Base-by-base conservation (phyloP, 768 basidiomycete genomes). In the Tricholoma matsutake region DNA sequence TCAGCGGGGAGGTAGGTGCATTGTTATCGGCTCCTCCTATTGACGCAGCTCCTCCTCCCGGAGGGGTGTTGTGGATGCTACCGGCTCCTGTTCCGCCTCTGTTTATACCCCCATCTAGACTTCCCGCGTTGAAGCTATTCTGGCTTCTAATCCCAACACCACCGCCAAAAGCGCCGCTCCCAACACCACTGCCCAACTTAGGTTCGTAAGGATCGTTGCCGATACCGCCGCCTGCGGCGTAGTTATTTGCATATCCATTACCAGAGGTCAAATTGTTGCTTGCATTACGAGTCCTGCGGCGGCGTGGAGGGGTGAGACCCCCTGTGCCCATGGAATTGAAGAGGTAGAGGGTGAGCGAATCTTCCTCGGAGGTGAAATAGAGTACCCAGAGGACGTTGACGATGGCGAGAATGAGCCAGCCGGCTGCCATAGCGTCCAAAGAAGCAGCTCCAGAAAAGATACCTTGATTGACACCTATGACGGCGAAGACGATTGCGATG, bases 351-450 rank as follows among this genome's bases (percentile, higher is more conserved):
- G 83, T 75, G 64, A 94, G 86, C 0, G 94, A 94, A 70, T 96
- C 94, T 68, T 97, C 95, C 69, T 98, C 96, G 1, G 96, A 92
- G 2, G 96, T 97, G 75, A 99, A 96, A 79, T 94, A 97, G 61
- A 98, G 85, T 13, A 96, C 86, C 96, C 96, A 99, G 61, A 98
- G 76, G 71, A 98, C 91, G 80, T 98, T 83, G 60, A 96, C 91
- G 63, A 98, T 84, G 32, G 94, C 79, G 57, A 96, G 84, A 63
- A 99, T 86, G 67, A 99, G 84, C 92, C 93, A 99, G 61, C 96
- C 97, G 3, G 92, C 94, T 29, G 91, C 89, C 81, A 94, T 87
- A 7, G 96, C 93, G 63, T 91, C 87, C 60, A 86, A 75, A 3
- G 92, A 78, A 8, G 79, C 75, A 10, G 55, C 52, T 29, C 70